Percentiles rank a stretch among this genome's conserved stretches.
These are phyloP conservation scores for Beauveria australis DNA, from an alignment of 2,329 filamentous ascomycete species.

Conservation along the genomic window DNA sequence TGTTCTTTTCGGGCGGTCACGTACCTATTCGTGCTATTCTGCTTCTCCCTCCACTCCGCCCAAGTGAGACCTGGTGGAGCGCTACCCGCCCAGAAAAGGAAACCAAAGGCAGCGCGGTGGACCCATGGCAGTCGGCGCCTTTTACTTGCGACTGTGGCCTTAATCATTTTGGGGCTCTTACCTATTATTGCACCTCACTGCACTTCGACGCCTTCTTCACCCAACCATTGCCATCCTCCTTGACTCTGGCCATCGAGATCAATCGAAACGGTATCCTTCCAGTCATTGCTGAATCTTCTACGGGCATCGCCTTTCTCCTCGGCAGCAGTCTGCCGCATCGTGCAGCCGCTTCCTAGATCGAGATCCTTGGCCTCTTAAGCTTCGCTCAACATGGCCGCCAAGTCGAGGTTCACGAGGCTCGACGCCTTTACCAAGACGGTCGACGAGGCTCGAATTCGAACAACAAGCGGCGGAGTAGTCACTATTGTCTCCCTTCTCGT, in stretches of 20 bases:
- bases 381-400: constrained; percentile 60
- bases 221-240: constrained; percentile 1
- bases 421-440: constrained; percentile 99
- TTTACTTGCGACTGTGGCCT: constrained; percentile 30
- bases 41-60: too few relatives aligned
- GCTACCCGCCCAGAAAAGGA: neutral
- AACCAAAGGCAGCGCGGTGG: neutral
- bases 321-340: neutral
- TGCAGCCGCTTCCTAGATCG: constrained; percentile 1
- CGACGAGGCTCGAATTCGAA: constrained; percentile 92
- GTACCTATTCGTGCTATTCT: too few relatives aligned
- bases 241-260: constrained; percentile 18
- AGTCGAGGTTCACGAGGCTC: constrained; percentile 90
- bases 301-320: neutral
- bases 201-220: neutral
- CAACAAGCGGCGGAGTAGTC: constrained; percentile 89
- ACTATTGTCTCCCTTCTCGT: constrained; percentile 85
- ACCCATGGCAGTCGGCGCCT: constrained; percentile 6
- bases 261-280: neutral
- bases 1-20: too few relatives aligned
- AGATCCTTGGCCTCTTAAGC: neutral
- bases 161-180: constrained; percentile 8
- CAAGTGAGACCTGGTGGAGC: too few relatives aligned
- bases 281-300: neutral
- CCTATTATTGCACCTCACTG: neutral